phyloP scores from a whole-genome alignment of 306 rosid species.

The Heteromeles arbutifolia region DNA sequence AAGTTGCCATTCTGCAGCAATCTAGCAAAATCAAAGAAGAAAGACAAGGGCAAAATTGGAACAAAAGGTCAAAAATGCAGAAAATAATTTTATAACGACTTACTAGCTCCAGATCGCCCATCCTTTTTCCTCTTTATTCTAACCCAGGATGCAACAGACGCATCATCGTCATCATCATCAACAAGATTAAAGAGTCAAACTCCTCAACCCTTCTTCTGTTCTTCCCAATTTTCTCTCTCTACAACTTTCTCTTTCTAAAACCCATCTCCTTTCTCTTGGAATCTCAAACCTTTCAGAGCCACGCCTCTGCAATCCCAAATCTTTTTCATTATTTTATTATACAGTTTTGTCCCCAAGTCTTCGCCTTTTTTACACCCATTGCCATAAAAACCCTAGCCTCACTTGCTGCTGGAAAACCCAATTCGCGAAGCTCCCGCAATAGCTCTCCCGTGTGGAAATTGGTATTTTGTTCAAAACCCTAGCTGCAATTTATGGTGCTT shows the following conservation, averaged over 20 bases:
- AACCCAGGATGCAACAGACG: constrained; percentile 25
- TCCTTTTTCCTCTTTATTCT: constrained; percentile 30
- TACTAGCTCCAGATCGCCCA: constrained; percentile 34
- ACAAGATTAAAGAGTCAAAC: constrained; percentile 53
- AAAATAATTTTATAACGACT: not conserved
- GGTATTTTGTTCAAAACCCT: constrained; percentile 56
- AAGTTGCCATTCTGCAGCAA: not conserved
- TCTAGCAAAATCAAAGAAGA: not conserved
- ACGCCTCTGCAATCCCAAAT: not conserved
- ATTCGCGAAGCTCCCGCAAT: constrained; percentile 17
- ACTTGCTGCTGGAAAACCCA: constrained; percentile 12
- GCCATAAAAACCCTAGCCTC: constrained; percentile 48
- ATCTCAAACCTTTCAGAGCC: constrained; percentile 6
- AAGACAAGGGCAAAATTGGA: not conserved
- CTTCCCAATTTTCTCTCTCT: constrained; percentile 4
- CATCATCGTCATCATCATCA: constrained; percentile 52
- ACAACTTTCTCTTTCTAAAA: not conserved
- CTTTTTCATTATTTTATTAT: not conserved
- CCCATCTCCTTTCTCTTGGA: constrained; percentile 20
- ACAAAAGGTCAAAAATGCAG: not conserved
- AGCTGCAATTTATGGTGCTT: constrained; percentile 34
- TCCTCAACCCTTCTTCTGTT: constrained; percentile 28
- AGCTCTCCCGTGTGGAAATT: constrained; percentile 22
- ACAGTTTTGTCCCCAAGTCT: constrained; percentile 7
- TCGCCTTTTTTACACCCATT: constrained; percentile 16